phyloP scores from a whole-genome alignment of 345 rosid genomes.

The Eucalyptus grandis region DNA sequence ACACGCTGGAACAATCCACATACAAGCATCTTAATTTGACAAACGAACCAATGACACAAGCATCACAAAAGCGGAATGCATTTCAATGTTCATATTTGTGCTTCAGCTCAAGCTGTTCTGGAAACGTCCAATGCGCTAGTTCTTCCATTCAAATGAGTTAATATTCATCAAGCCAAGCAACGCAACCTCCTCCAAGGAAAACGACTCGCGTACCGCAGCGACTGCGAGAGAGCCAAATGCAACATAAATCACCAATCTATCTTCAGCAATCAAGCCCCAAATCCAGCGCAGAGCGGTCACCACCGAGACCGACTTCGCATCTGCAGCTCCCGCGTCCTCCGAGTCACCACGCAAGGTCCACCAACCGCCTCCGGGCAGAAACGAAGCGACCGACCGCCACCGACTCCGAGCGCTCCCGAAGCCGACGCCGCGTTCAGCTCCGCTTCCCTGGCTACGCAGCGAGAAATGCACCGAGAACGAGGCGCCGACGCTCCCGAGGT shows the following conservation, averaged over 20 bases:
- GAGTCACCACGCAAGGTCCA: slow-evolving; percentile 11
- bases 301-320: slow-evolving; percentile 10
- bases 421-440: not conserved
- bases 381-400: not conserved
- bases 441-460: not conserved
- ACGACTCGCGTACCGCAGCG: slow-evolving; percentile 16
- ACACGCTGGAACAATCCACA: not conserved
- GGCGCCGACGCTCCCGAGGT: not conserved
- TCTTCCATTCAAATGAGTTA: not conserved
- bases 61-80: not conserved
- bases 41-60: not conserved
- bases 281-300: slow-evolving; percentile 14
- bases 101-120: not conserved
- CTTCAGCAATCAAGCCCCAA: slow-evolving; percentile 29
- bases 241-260: slow-evolving; percentile 18
- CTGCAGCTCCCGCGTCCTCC: not conserved
- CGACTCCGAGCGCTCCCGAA: not conserved
- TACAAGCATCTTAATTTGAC: not conserved
- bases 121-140: not conserved
- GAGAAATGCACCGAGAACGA: not conserved
- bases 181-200: not conserved
- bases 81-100: not conserved
- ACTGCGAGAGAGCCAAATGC: slow-evolving; percentile 19
- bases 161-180: not conserved
- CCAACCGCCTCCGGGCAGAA: slow-evolving; percentile 10